Conservation (phyloP, 345 rosid species). For the Erysimum cheiranthoides region DNA sequence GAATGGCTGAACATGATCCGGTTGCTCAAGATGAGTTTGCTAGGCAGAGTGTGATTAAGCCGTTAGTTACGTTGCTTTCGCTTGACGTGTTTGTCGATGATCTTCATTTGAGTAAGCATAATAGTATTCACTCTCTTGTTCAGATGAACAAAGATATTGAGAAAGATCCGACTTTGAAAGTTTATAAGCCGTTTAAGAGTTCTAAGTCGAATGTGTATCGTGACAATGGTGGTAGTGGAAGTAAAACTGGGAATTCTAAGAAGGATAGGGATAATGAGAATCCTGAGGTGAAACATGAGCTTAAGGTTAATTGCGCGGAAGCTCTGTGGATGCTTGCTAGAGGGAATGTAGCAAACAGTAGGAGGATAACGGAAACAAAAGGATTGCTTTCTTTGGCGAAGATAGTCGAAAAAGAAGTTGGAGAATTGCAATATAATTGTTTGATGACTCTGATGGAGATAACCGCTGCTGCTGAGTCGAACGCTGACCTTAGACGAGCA, state of each 20-base stretch:
- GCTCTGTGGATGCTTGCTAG: constrained; percentile 91
- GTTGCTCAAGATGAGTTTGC: constrained; percentile 90
- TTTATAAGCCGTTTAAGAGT: constrained; percentile 48
- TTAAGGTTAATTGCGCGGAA: constrained; percentile 69
- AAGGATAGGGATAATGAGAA: constrained; percentile 78
- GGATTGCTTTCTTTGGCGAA: constrained; percentile 92
- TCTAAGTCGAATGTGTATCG: constrained; percentile 54
- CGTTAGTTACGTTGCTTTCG: constrained; percentile 74
- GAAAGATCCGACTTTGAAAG: constrained; percentile 33
- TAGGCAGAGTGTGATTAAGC: constrained; percentile 76
- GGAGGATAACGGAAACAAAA: constrained; percentile 84
- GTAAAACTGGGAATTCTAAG: constrained; percentile 51
- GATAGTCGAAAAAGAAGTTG: constrained; percentile 71
- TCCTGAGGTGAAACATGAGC: constrained; percentile 62
- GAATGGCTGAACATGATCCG: constrained; percentile 73
- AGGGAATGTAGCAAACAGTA: constrained; percentile 72
- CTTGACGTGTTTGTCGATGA: constrained; percentile 70
- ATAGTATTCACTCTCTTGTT: constrained; percentile 74
- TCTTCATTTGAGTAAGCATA: constrained; percentile 57
- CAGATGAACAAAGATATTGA: constrained; percentile 74
- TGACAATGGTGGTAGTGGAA: constrained; percentile 48
- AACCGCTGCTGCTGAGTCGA: constrained; percentile 74
- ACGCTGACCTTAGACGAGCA: constrained; percentile 74
- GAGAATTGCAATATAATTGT: constrained; percentile 75
- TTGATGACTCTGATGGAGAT: constrained; percentile 89